Percentiles rank a stretch among this genome's conserved stretches.
Conservation (phyloP, 441 rosid species). For the Aleurites moluccanus region DNA sequence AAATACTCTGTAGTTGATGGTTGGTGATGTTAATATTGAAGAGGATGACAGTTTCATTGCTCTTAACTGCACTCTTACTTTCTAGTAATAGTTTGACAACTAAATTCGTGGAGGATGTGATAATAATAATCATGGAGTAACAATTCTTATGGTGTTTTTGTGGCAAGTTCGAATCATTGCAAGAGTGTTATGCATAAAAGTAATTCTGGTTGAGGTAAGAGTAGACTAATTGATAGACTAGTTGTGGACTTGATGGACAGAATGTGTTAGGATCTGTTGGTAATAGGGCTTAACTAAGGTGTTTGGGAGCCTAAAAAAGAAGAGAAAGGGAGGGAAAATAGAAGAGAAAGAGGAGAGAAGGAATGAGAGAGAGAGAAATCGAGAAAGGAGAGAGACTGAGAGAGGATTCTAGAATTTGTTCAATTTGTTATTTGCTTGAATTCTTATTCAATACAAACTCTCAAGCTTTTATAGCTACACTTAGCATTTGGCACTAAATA, state of each 20-base stretch:
- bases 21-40: background rate
- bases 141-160: background rate
- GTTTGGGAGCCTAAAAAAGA: no score
- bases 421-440: no score
- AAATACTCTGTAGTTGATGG: background rate
- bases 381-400: no score
- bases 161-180: background rate
- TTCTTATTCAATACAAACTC: no score
- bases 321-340: no score
- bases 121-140: background rate
- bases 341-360: no score
- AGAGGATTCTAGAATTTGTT: no score
- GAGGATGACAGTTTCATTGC: background rate
- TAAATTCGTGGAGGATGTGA: background rate
- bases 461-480: no score
- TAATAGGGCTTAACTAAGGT: no score
- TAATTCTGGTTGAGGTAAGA: background rate
- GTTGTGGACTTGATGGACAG: background rate
- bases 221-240: background rate
- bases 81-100: background rate
- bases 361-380: no score
- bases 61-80: background rate
- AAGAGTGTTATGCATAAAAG: background rate
- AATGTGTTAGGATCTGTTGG: no score
- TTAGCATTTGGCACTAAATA: no score